Evolutionary conservation across 495 filamentous ascomycete species (phyloP).

Genomic region (Aspergillus affinis): DNA sequence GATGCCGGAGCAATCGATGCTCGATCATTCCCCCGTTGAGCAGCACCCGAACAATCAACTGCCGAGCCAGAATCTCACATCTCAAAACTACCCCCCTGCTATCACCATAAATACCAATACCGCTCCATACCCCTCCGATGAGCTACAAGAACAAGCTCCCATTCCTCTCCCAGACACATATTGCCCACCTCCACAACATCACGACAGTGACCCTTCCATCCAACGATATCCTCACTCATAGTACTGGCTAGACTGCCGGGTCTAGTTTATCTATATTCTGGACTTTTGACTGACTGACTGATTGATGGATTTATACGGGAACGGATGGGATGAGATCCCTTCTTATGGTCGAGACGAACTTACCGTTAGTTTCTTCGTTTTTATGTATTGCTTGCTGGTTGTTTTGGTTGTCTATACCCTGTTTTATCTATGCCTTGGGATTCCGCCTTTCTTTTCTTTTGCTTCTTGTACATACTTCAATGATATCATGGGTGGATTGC

Average conservation of each 20-base stretch:
- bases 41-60: slow-evolving; percentile 15
- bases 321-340: too few relatives aligned
- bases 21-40: slow-evolving; percentile 2
- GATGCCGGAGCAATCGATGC: neutral
- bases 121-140: slow-evolving; percentile 12
- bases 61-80: slow-evolving; percentile 1
- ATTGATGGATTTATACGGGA: neutral
- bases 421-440: neutral
- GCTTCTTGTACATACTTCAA: neutral
- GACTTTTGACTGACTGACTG: neutral
- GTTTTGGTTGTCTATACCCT: neutral
- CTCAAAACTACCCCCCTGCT: neutral
- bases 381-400: neutral
- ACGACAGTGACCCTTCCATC: slow-evolving; percentile 21
- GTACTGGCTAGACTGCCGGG: neutral
- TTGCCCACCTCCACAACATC: slow-evolving; percentile 31
- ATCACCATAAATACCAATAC: slow-evolving; percentile 1
- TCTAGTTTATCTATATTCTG: neutral
- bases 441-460: neutral
- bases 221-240: neutral
- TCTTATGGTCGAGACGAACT: neutral
- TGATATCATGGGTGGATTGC: neutral
- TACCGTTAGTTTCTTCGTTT: neutral
- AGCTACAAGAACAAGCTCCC: slow-evolving; percentile 31
- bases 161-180: slow-evolving; percentile 40